A percentile compares a stretch with the other conserved stretches of the same genome.
Evolutionary conservation across 371 early-diverging fungal species (phyloP).

Genomic region (Chytridium lagenaria): DNA sequence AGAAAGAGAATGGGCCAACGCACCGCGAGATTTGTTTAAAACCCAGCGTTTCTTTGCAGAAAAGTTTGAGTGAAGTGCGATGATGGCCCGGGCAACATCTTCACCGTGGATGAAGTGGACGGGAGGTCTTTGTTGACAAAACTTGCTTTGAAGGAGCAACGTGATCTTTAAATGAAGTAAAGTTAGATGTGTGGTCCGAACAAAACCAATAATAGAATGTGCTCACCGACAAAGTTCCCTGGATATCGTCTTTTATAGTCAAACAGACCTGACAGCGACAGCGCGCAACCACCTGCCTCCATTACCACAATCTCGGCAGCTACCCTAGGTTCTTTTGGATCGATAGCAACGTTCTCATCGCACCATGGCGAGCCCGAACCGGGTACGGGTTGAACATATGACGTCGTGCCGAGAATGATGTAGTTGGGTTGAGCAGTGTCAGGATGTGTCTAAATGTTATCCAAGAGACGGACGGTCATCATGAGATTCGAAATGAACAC

Average conservation of each 20-base stretch:
- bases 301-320: constrained; percentile 23
- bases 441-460: too few relatives aligned
- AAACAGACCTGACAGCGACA: constrained; percentile 64
- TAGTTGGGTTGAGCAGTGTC: too few relatives aligned
- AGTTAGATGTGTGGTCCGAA: background rate
- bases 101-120: constrained; percentile 63
- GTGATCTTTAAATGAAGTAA: constrained; percentile 30
- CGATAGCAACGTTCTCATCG: constrained; percentile 19
- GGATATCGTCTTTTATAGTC: constrained; percentile 56
- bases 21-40: constrained; percentile 44
- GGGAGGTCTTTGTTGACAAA: constrained; percentile 43
- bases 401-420: constrained; percentile 62
- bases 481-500: too few relatives aligned
- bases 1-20: too few relatives aligned
- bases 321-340: background rate
- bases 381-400: constrained; percentile 30
- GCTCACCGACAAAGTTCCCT: constrained; percentile 47
- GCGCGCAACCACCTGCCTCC: constrained; percentile 44
- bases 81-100: constrained; percentile 59
- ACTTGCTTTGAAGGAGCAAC: constrained; percentile 51
- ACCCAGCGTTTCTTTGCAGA: constrained; percentile 41
- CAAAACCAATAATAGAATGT: background rate
- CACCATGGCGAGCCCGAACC: constrained; percentile 25
- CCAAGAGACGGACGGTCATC: background rate
- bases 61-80: constrained; percentile 27